Conservation (phyloP, 345 rosid species). For the Aquilaria yunnanensis region DNA sequence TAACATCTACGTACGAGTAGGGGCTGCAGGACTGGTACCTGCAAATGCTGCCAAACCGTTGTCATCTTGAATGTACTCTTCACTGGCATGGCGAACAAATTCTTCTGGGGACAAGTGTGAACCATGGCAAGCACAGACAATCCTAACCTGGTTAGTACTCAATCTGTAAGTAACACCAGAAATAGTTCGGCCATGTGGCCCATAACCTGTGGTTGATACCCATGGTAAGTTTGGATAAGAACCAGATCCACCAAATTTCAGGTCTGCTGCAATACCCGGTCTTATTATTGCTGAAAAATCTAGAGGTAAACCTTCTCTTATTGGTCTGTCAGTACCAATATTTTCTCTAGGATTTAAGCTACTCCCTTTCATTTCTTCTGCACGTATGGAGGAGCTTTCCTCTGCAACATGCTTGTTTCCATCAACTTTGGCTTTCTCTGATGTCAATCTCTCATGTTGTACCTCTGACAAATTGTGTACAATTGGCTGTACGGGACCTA, state of each 20-base stretch:
- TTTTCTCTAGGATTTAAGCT: constrained; percentile 29
- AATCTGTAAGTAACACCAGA: constrained; percentile 85
- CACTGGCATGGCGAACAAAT: constrained; percentile 83
- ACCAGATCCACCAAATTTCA: constrained; percentile 92
- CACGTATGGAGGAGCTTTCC: constrained; percentile 66
- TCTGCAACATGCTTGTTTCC: constrained; percentile 60
- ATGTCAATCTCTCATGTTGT: constrained; percentile 29
- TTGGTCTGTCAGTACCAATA: constrained; percentile 33
- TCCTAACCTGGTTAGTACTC: constrained; percentile 65
- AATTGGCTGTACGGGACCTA: constrained; percentile 36
- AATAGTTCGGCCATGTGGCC: constrained; percentile 80
- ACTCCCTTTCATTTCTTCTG: constrained; percentile 42
- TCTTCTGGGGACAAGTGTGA: constrained; percentile 89
- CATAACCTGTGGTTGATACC: constrained; percentile 88
- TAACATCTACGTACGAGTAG: constrained; percentile 61
- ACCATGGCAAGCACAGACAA: constrained; percentile 98
- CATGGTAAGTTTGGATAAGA: constrained; percentile 84
- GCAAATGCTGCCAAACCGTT: constrained; percentile 39
- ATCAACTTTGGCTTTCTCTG: constrained; percentile 50
- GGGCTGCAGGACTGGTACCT: constrained; percentile 59
- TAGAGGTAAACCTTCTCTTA: constrained; percentile 40
- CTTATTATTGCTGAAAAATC: constrained; percentile 69
- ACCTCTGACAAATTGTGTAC: constrained; percentile 33
- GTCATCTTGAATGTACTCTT: constrained; percentile 44
- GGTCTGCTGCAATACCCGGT: constrained; percentile 77